Evolutionary conservation across 2,329 filamentous ascomycete species (phyloP).

Genomic region (Parasarocladium wereldwijsianum): DNA sequence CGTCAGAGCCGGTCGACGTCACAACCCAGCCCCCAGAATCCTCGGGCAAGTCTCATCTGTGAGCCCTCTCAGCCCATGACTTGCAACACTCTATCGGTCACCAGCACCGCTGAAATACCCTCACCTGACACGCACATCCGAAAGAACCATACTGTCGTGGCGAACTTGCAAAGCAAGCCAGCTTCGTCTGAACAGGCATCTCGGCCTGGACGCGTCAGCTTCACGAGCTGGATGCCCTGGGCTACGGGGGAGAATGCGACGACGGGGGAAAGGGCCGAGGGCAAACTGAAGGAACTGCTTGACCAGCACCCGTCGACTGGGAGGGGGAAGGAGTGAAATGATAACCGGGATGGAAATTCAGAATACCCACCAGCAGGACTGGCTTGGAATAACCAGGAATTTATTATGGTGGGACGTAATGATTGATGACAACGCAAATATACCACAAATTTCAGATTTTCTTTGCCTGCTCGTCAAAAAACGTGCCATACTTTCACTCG

Average conservation of each 20-base stretch:
- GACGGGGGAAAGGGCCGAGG: conserved; percentile 35
- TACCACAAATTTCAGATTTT: too few relatives aligned
- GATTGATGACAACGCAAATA: too few relatives aligned
- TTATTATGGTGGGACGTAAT: too few relatives aligned
- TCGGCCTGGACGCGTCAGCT: conserved; percentile 6
- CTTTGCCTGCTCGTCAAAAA: too few relatives aligned
- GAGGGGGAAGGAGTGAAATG: too few relatives aligned
- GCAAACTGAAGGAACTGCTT: conserved; percentile 38
- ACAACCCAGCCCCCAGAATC: conserved; percentile 19
- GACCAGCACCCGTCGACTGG: too few relatives aligned
- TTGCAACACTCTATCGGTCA: conserved; percentile 34
- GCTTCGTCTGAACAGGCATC: background rate
- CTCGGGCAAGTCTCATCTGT: conserved; percentile 32
- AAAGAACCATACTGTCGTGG: conserved; percentile 7
- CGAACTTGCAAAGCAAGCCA: conserved; percentile 5
- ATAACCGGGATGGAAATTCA: too few relatives aligned
- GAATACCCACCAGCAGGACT: too few relatives aligned
- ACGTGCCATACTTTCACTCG: too few relatives aligned
- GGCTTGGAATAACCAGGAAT: too few relatives aligned
- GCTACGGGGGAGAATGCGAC: conserved; percentile 10
- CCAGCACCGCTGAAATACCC: conserved; percentile 20
- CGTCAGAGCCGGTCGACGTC: conserved; percentile 15
- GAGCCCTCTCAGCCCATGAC: conserved; percentile 43
- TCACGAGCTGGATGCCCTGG: conserved; percentile 10
- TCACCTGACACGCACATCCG: conserved; percentile 8